Percentiles rank a stretch among this genome's conserved stretches.
These are phyloP conservation scores for Cubamyces sp. DNA, from an alignment of 768 basidiomycete species.

Conservation along the genomic window DNA sequence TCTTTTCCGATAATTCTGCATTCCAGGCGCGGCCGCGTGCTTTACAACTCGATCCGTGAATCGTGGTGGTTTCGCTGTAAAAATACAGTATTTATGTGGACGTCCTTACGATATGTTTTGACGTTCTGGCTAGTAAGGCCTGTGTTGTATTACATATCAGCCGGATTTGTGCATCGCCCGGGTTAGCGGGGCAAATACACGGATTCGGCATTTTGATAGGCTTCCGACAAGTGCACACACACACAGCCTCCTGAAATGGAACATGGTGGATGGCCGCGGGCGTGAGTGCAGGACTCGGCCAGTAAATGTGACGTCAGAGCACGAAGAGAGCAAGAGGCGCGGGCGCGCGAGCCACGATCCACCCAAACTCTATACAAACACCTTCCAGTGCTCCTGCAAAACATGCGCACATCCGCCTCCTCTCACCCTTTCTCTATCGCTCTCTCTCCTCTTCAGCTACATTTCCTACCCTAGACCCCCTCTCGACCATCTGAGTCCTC, in stretches of 20 bases:
- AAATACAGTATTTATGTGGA: too few relatives aligned
- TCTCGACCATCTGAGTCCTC: background rate
- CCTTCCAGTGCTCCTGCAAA: background rate
- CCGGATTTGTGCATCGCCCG: background rate
- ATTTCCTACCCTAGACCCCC: background rate
- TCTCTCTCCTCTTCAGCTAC: background rate
- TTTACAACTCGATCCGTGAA: too few relatives aligned
- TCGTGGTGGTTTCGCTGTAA: too few relatives aligned
- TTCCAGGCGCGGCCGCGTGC: too few relatives aligned
- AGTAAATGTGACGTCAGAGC: slow-evolving; percentile 10
- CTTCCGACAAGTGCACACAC: background rate
- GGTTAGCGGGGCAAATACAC: slow-evolving; percentile 4
- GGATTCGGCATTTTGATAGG: background rate
- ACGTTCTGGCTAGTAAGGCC: background rate
- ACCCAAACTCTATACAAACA: slow-evolving; percentile 4
- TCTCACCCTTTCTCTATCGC: background rate
- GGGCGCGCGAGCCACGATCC: slow-evolving; percentile 6
- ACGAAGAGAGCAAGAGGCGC: slow-evolving; percentile 6
- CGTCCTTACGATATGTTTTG: background rate
- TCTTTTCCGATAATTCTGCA: background rate
- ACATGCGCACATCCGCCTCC: background rate
- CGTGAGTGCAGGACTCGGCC: background rate
- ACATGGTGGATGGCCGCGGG: too few relatives aligned
- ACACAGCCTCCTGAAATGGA: background rate
- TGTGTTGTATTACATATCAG: slow-evolving; percentile 8